Percentiles rank a stretch among this genome's conserved stretches.
These are phyloP conservation scores for Cryptococcus sp. DNA, from an alignment of 1,284 basidiomycete genomes.

Conservation along the genomic window DNA sequence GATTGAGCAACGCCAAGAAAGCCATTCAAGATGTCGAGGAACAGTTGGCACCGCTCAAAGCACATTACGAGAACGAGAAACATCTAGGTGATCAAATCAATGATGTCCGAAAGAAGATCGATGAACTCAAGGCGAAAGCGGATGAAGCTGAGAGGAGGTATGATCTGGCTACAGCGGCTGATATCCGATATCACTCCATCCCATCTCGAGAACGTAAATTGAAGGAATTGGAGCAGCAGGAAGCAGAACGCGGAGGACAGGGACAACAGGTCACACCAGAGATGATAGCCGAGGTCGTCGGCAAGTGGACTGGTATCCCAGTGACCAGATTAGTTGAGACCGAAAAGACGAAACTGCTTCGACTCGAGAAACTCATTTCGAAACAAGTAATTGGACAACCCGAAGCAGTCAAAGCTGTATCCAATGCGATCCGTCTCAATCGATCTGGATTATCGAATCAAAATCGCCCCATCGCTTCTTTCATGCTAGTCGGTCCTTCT, in stretches of 20 bases:
- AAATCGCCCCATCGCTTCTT: slow-evolving; percentile 54
- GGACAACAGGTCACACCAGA: slow-evolving; percentile 50
- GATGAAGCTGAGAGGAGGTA: slow-evolving; percentile 88
- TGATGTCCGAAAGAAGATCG: slow-evolving; percentile 73
- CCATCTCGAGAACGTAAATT: slow-evolving; percentile 83
- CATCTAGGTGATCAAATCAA: slow-evolving; percentile 80
- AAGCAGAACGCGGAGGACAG: slow-evolving; percentile 48
- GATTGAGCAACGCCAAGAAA: slow-evolving; percentile 72
- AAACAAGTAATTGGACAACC: slow-evolving; percentile 56
- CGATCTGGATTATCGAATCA: slow-evolving; percentile 56
- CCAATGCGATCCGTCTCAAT: slow-evolving; percentile 56
- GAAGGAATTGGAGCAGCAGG: slow-evolving; percentile 52
- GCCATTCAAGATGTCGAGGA: slow-evolving; percentile 84
- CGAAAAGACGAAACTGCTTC: slow-evolving; percentile 51
- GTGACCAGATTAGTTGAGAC: slow-evolving; percentile 45
- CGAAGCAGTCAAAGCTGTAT: slow-evolving; percentile 56
- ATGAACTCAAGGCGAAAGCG: slow-evolving; percentile 86
- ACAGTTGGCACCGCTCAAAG: slow-evolving; percentile 79
- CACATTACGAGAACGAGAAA: slow-evolving; percentile 88
- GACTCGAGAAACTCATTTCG: slow-evolving; percentile 51
- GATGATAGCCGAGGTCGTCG: slow-evolving; percentile 55
- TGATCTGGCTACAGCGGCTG: slow-evolving; percentile 80
- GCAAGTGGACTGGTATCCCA: slow-evolving; percentile 52
- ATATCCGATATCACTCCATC: slow-evolving; percentile 86
- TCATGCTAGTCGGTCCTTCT: slow-evolving; percentile 53